Base-by-base conservation (phyloP, 495 filamentous ascomycete species). In the Paragyromitra xinjiangensis region DNA sequence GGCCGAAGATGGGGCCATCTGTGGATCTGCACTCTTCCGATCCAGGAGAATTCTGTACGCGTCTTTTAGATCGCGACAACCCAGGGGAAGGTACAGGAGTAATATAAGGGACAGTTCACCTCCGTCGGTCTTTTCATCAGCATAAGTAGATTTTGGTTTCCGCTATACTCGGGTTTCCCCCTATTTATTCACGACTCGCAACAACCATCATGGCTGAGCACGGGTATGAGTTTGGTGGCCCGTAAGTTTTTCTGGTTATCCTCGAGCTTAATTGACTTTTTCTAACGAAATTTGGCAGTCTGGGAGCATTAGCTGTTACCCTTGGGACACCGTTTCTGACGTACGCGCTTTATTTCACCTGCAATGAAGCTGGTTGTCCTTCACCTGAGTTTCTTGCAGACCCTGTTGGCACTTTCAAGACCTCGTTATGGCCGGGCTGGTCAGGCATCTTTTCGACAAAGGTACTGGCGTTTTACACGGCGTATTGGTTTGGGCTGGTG, bases 341-440 rank as follows among this genome's bases (percentile, higher is more conserved):
- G 79, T 97, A 95, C 83, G 79, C 87, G 68, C 88, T 93, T 79
- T 86, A 90, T 45, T 97, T 98, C 82, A 84, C 93, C 78, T 98
- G 95, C 87, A 98, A 97, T 82, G 95, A 97, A 82, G 90, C 93
- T 37, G 95, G 96, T 66, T 98, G 96, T 79, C 96, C 95, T 12
- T 90, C 92, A 6, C 93, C 94, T 8, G 94, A 91, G n/a, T 86
- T 95, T 34, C 88, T 97, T 62, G 87, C 88, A 67, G 94, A 94
- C 42, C 90, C 88, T 56, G 90, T 89, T 26, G 85, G 97, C 44
- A 88, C 88, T 45, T 85, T 94, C 64, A 73, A 73, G 61, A 74
- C 92, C 37, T 81, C 82, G n/a, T 92, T 92, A 12, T 84, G 90
- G 37, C 85, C 85, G 3, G 89, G 87, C 77, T 87, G 86, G 87